Evolutionary conservation across 257 asterid genomes (phyloP).

Genomic region (Hygrophila difformis): DNA sequence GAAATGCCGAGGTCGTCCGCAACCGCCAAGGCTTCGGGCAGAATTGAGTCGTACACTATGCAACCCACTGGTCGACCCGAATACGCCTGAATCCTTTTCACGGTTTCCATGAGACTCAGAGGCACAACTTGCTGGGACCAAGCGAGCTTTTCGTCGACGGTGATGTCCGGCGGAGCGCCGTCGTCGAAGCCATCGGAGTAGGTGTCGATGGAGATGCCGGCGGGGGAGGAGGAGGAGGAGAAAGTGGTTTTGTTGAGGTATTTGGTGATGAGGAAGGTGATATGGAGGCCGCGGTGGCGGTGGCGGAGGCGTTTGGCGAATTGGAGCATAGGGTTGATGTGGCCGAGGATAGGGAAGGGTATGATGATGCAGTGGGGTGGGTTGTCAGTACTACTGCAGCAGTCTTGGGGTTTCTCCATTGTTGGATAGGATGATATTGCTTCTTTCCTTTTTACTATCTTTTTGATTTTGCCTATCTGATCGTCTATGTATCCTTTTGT

Average conservation of each 20-base stretch:
- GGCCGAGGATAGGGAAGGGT: conserved; percentile 40
- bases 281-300: conserved; percentile 7
- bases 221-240: background rate
- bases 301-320: conserved; percentile 35
- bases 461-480: too few relatives aligned
- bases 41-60: conserved; percentile 31
- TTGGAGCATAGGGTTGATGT: conserved; percentile 48
- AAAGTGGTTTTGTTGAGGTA: conserved; percentile 12
- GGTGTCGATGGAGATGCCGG: conserved; percentile 20
- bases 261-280: conserved; percentile 23
- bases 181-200: conserved; percentile 43
- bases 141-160: background rate
- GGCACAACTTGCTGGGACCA: conserved; percentile 17
- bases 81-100: conserved; percentile 11
- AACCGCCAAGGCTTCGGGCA: conserved; percentile 27
- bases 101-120: background rate
- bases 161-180: background rate
- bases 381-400: too few relatives aligned
- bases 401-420: too few relatives aligned
- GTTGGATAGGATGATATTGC: too few relatives aligned
- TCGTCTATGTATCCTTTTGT: too few relatives aligned
- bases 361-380: conserved; percentile 30
- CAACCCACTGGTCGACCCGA: conserved; percentile 30
- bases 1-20: conserved; percentile 23
- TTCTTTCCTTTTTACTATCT: too few relatives aligned